These are phyloP conservation scores for Trichopus zeylanicus DNA, from an alignment of 116 monocot genomes.

Conservation along the genomic window DNA sequence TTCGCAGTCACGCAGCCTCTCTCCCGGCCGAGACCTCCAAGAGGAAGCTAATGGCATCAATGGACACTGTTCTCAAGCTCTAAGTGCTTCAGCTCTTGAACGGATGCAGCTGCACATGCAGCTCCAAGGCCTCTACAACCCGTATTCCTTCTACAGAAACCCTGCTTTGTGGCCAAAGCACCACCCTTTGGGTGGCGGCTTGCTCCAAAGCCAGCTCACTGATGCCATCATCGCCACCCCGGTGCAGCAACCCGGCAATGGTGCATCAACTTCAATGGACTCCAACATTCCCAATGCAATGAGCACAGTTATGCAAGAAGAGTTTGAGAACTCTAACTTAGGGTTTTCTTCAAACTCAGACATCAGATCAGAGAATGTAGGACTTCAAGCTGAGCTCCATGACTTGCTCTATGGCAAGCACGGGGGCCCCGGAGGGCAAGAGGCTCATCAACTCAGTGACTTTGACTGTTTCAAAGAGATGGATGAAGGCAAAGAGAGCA, in stretches of 20 bases:
- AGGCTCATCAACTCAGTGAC: not conserved
- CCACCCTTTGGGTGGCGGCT: constrained; percentile 5
- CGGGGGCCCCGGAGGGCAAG: not conserved
- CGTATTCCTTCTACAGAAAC: constrained; percentile 25
- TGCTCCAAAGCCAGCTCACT: constrained; percentile 11
- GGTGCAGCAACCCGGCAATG: not conserved
- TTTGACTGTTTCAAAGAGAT: too few species aligned
- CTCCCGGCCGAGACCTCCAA: too few species aligned
- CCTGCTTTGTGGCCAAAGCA: constrained; percentile 26
- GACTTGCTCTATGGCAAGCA: constrained; percentile 20
- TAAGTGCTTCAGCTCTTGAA: constrained; percentile 58
- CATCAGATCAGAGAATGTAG: constrained; percentile 2
- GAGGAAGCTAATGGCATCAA: too few species aligned
- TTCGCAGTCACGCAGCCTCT: too few species aligned
- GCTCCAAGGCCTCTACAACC: constrained; percentile 52
- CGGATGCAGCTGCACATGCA: constrained; percentile 76
- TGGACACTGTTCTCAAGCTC: constrained; percentile 5
- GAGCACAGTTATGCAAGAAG: not conserved
- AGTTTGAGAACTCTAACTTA: not conserved
- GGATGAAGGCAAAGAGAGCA: constrained; percentile 6
- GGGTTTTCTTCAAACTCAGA: constrained; percentile 1
- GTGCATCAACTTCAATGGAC: too few species aligned
- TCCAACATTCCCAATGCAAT: not conserved
- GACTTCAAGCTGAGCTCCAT: constrained; percentile 19
- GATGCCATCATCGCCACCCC: not conserved